Evolutionary conservation across 768 basidiomycete species (phyloP), one percentile per base, ranked within the genome.

Genomic region (Tricholomella constricta): DNA sequence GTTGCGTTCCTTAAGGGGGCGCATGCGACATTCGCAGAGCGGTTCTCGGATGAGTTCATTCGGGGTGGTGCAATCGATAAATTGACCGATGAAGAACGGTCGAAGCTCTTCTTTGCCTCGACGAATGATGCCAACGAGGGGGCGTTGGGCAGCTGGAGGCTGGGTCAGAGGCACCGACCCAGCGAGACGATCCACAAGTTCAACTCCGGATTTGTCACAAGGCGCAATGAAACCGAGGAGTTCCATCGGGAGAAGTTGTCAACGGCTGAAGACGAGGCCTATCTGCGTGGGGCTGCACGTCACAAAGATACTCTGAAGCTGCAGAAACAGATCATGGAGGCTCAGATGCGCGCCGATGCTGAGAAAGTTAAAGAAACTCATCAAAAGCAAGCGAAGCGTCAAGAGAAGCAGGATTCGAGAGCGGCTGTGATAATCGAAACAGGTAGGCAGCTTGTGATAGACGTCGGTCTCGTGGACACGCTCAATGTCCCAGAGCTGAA

Each of bases 61-160:
- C n/a, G n/a, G n/a, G n/a, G n/a, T n/a, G n/a, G n/a, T n/a, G n/a
- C n/a, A n/a, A n/a, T n/a, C n/a, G n/a, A n/a, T n/a, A n/a, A n/a
- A n/a, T n/a, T n/a, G n/a, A n/a, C n/a, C n/a, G n/a, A n/a, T n/a
- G n/a, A n/a, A n/a, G n/a, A n/a, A 20, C 20, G 7, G 17, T 51
- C 12, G 40, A 60, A 15, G 4, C 22, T 15, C 29, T n/a, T 1
- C 26, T 63, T 11, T 23, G 48, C 1, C 15, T 31, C 61, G 2
- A 65, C 65, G 11, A 67, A 65, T 45, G 60, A 64, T 41, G 26
- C 20, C 3, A 64, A 64, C 48, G 66, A 65, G 35, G 63, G 63
- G 8, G 56, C 59, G 1, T 45, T 69, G 6, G 65, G 66, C 3
- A 45, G 48, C 10, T 51, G 52, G 14, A 54, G 61, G 2, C 11